phyloP scores from a whole-genome alignment of 2,329 filamentous ascomycete genomes.

The Plectosphaerella plurivora region DNA sequence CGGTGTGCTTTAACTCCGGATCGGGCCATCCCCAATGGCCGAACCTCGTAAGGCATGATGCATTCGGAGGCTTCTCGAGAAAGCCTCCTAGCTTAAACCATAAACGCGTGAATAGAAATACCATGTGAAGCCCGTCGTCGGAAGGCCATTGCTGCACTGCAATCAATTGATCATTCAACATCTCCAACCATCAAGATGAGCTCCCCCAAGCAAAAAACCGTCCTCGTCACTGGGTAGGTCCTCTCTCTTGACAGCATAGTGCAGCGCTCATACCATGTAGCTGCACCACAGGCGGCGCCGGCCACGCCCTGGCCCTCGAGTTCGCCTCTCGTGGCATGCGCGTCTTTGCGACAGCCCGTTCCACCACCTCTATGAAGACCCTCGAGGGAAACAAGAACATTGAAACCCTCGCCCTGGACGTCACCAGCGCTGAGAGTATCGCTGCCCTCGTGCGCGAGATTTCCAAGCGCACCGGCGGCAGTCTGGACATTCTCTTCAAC shows the following conservation, averaged over 20 bases:
- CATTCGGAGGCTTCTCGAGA: no score
- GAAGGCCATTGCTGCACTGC: no score
- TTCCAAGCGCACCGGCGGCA: slow-evolving; percentile 24
- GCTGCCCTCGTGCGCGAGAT: slow-evolving; percentile 17
- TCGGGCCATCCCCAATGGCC: no score
- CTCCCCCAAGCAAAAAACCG: neutral
- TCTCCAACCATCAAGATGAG: neutral
- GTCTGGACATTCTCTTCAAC: slow-evolving; percentile 38
- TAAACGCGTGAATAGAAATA: no score
- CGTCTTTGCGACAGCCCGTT: slow-evolving; percentile 8
- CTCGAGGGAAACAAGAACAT: slow-evolving; percentile 24
- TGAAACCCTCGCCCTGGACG: slow-evolving; percentile 34
- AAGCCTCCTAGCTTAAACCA: no score
- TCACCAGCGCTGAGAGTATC: slow-evolving; percentile 29
- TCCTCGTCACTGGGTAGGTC: neutral
- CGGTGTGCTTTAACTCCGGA: no score
- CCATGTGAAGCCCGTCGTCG: no score
- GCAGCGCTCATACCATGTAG: neutral
- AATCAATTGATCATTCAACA: no score
- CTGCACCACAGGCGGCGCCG: slow-evolving; percentile 2
- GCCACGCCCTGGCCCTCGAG: slow-evolving; percentile 6
- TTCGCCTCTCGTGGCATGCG: slow-evolving; percentile 2
- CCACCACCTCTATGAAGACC: slow-evolving; percentile 15
- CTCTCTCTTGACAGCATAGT: neutral
- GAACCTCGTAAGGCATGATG: no score